A percentile compares a stretch with the other conserved stretches of the same genome.
Evolutionary conservation across 345 rosid species (phyloP).

Genomic region (Lepidium aucheri): DNA sequence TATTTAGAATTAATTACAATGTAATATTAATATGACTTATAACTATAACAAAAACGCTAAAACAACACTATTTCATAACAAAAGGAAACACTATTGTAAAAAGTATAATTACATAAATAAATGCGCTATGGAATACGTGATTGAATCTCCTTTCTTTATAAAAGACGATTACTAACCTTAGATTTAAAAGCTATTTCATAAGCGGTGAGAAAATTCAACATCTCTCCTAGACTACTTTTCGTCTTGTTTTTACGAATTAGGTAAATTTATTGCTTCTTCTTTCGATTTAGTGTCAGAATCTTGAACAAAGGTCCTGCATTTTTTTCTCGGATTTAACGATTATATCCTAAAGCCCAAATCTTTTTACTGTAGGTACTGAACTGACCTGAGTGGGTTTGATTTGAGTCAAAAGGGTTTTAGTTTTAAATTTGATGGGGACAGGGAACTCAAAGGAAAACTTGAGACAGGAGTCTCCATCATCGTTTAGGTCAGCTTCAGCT

Average conservation of each 20-base stretch:
- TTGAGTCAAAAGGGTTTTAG: too few species aligned
- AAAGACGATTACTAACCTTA: too few species aligned
- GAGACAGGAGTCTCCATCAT: slow-evolving; percentile 30
- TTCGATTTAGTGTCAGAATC: neutral
- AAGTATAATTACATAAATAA: too few species aligned
- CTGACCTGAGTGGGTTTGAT: neutral
- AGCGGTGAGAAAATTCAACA: slow-evolving; percentile 2
- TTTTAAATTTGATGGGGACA: slow-evolving; percentile 48
- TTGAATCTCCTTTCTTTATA: too few species aligned
- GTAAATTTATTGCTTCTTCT: neutral
- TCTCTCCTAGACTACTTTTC: neutral
- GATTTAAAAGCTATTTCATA: neutral
- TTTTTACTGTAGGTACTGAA: slow-evolving; percentile 1
- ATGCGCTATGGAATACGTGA: too few species aligned
- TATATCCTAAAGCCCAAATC: neutral
- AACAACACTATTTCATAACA: too few species aligned
- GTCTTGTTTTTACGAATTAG: neutral
- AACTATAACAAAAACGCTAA: too few species aligned
- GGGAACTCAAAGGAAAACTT: slow-evolving; percentile 50
- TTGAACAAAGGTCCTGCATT: neutral
- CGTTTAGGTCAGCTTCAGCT: too few species aligned
- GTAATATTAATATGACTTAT: too few species aligned
- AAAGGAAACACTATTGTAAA: too few species aligned
- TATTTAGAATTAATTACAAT: too few species aligned
- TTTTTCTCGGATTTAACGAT: neutral